Evolutionary conservation across 306 rosid species (phyloP), one percentile per base, ranked within the genome.

Genomic region (Inga laurina): DNA sequence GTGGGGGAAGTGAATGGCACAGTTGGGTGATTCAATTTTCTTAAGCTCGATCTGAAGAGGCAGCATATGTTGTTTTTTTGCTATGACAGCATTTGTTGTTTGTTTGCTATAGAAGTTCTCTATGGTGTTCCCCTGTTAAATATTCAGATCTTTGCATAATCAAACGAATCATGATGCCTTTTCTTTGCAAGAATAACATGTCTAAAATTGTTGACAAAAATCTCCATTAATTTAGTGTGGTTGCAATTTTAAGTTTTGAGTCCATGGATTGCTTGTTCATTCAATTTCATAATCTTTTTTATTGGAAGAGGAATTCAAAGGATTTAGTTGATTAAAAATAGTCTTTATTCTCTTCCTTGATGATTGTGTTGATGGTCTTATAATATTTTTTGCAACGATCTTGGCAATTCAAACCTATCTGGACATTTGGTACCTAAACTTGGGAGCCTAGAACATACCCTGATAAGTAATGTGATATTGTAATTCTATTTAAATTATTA

Each of bases 371-470:
- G 27, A 27, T 27, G 27, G 27, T 27, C 27, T 27, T 27, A 27
- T 27, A 27, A 27, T 27, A 27, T 27, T 27, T 27, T 27, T 27
- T 27, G 27, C 27, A 27, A 27, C 27, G 27, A 27, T 27, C 27
- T 27, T 27, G 27, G 27, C 27, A 27, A 27, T 27, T 27, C 27
- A 56, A 95, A 95, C 84, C 89, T 95, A 69, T 91, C 94, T 77
- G 98, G 98, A 83, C 94, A 93, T 89, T 87, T 95, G 89, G 95
- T 95, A 76, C 90, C 95, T 74, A 97, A 93, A 76, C 91, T 95
- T 13, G 97, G 94, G 84, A 91, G 86, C 88, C 95, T 95, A 4
- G 93, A 92, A 88, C 90, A 89, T 32, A 21, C 70, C 4, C 48
- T 39, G 48, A 61, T 72, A 34, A 48, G 74, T 71, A 27, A 24